Base-by-base conservation (phyloP, 148 eudicot species). In the Rhododendron griersonianum region DNA sequence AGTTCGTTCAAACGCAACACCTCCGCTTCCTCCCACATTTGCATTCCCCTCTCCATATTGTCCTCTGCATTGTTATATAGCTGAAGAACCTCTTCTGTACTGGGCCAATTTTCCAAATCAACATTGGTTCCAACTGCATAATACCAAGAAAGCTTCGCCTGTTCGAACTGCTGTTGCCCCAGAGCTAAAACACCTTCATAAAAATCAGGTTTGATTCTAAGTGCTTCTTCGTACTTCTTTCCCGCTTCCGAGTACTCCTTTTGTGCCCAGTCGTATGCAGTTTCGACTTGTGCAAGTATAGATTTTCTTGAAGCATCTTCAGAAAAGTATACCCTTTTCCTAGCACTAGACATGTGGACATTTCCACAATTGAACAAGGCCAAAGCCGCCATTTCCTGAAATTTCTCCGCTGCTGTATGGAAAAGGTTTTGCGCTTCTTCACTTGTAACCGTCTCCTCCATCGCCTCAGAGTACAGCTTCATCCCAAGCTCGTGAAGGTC, bases 291-390 rank as follows among this genome's bases (percentile, higher is more conserved):
- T 84, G 82, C 87, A 83, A 91, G 91, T 41, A 91, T 87, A 28
- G 91, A 85, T 83, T 93, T 94, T 37, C 86, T 87, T 7, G 95
- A 90, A 78, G 91, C 85, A 85, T 92, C 96, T 85, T 93, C 99
- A 1, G 87, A 48, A 18, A 91, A 87, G 85, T 88, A 91, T 19
- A 94, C 92, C 86, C 87, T 90, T 85, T 91, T 97, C 82, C 98
- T 92, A 69, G 99, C 99, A 86, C 91, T 89, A 51, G 99, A 92
- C 98, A 97, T 94, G 87, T 95, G 98, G 82, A 94, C 95, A 90
- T 94, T 97, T 71, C 99, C 99, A 89, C 98, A 95, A 84, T 97
- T 97, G 86, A 97, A 97, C 79, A 95, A 87, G 84, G 99, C 98
- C 87, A 97, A 93, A 81, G 98, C 98, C 8, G 94, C 93, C 98